phyloP scores from a whole-genome alignment of 1,284 basidiomycete species.

The Athelia sp. region DNA sequence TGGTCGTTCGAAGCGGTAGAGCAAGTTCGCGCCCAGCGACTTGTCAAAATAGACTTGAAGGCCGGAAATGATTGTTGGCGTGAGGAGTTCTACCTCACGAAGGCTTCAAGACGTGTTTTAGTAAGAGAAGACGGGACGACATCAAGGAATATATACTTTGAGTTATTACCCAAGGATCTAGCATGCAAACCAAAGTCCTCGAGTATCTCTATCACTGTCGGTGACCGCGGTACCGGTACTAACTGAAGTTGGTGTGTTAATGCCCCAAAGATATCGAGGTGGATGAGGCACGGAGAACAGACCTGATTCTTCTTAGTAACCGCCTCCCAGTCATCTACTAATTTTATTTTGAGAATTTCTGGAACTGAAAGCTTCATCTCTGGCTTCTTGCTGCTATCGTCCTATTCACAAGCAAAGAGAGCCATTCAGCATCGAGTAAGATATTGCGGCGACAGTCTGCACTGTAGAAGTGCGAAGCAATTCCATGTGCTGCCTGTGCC shows the following conservation, averaged over 20 bases:
- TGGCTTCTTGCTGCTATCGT: conserved; percentile 67
- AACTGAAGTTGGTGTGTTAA: conserved; percentile 45
- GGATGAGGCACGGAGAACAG: conserved; percentile 8
- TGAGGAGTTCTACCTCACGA: conserved; percentile 51
- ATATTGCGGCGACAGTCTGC: not conserved
- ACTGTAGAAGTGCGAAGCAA: conserved; percentile 1
- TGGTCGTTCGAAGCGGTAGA: conserved; percentile 92
- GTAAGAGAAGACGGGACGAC: not conserved
- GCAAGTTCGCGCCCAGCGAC: conserved; percentile 83
- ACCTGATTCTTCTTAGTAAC: conserved; percentile 94
- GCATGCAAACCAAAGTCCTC: conserved; percentile 75
- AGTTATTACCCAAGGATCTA: conserved; percentile 41
- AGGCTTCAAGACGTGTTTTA: conserved; percentile 38
- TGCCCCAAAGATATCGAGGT: not conserved
- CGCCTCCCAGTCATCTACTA: conserved; percentile 98
- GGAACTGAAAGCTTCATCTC: conserved; percentile 92
- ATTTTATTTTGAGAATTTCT: conserved; percentile 80
- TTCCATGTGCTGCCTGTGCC: not conserved
- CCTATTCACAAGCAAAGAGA: conserved; percentile 27
- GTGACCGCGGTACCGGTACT: conserved; percentile 80
- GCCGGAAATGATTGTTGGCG: conserved; percentile 84
- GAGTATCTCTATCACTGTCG: conserved; percentile 77
- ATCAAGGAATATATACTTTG: conserved; percentile 33
- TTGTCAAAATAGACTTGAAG: conserved; percentile 94
- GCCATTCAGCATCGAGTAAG: not conserved